These are phyloP conservation scores for Aquilaria yunnanensis DNA, from an alignment of 345 rosid species.

Conservation along the genomic window DNA sequence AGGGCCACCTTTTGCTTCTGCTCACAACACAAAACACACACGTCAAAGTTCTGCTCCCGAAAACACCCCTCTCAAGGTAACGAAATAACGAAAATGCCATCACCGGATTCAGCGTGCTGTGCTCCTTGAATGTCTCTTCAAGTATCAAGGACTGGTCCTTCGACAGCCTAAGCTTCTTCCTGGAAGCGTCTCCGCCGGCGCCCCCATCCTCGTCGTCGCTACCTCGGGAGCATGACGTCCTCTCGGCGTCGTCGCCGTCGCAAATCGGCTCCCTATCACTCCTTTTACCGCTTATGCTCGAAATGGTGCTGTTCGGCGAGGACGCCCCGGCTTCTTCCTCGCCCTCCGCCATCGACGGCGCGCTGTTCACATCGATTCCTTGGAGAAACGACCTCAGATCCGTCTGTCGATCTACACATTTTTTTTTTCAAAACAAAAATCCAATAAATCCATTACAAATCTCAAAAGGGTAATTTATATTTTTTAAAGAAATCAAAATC, in stretches of 20 bases:
- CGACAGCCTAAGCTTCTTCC: constrained; percentile 80
- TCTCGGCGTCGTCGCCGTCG: constrained; percentile 58
- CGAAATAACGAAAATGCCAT: constrained; percentile 30
- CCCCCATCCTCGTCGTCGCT: constrained; percentile 74
- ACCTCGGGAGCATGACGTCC: constrained; percentile 60
- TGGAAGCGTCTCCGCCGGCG: constrained; percentile 49
- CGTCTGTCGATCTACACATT: constrained; percentile 33
- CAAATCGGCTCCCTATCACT: constrained; percentile 52
- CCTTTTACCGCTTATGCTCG: constrained; percentile 76
- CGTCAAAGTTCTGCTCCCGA: not conserved
- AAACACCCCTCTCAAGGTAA: not conserved
- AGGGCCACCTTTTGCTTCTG: constrained; percentile 80
- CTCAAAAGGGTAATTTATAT: not conserved
- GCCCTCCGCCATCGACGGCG: constrained; percentile 30
- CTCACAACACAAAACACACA: constrained; percentile 2
- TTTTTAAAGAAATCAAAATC: not conserved
- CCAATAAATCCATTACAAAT: too few relatives aligned
- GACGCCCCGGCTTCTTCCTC: constrained; percentile 58
- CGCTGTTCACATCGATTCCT: constrained; percentile 61
- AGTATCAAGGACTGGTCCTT: constrained; percentile 77
- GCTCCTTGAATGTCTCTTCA: constrained; percentile 85
- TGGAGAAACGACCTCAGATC: constrained; percentile 43
- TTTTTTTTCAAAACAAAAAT: not conserved
- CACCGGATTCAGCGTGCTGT: constrained; percentile 82
- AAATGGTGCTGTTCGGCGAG: constrained; percentile 80